These are phyloP conservation scores for Coemansia sp. DNA, from an alignment of 371 early-diverging fungal species.

Conservation along the genomic window DNA sequence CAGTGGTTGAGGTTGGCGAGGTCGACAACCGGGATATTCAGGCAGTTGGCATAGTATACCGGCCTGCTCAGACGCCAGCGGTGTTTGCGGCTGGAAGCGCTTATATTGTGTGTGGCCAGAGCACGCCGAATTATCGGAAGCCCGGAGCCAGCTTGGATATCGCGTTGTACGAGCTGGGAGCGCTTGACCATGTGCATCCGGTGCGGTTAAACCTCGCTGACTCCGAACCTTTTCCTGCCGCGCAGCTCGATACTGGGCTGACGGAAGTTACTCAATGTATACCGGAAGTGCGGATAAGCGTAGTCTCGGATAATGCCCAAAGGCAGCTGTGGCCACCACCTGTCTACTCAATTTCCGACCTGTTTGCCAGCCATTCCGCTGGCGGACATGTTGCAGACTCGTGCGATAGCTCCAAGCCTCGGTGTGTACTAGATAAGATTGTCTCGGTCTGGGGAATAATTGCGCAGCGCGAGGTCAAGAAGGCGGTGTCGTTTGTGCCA, in stretches of 20 bases:
- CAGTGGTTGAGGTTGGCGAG: neutral
- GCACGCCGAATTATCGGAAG: neutral
- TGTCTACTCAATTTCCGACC: constrained; percentile 10
- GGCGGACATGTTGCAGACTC: neutral
- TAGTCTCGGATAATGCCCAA: neutral
- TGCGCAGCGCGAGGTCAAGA: constrained; percentile 10
- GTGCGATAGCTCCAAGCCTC: neutral
- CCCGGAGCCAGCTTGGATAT: neutral
- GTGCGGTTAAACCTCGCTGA: constrained; percentile 2
- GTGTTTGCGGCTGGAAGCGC: constrained; percentile 19
- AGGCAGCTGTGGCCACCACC: neutral
- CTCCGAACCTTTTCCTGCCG: neutral
- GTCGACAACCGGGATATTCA: neutral
- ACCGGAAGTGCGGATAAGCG: constrained; percentile 8
- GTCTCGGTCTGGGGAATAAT: constrained; percentile 23
- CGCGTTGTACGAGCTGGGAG: neutral
- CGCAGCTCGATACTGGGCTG: neutral
- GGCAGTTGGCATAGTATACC: constrained; percentile 6
- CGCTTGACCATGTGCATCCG: constrained; percentile 18
- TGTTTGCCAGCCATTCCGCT: neutral
- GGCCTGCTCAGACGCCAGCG: constrained; percentile 10
- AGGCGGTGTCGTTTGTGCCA: constrained; percentile 2
- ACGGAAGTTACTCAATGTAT: neutral
- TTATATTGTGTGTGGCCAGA: constrained; percentile 20
- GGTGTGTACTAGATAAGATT: constrained; percentile 2